Evolutionary conservation across 2,329 filamentous ascomycete genomes (phyloP).

Genomic region (Aspergillus versicolor): DNA sequence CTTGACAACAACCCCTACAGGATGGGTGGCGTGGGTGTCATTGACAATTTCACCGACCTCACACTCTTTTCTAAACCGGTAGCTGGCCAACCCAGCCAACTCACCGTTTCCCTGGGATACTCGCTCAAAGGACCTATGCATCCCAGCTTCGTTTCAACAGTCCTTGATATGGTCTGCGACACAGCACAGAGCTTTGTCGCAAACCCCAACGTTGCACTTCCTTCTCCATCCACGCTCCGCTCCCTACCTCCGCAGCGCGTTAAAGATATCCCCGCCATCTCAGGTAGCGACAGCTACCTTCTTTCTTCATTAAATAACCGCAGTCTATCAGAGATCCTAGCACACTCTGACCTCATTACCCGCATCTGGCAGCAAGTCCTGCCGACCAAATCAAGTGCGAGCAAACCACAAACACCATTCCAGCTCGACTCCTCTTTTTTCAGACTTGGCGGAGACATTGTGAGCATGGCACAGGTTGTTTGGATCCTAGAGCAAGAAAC

Average conservation of each 20-base stretch:
- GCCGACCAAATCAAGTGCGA: slow-evolving; percentile 21
- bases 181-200: slow-evolving; percentile 36
- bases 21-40: slow-evolving; percentile 39
- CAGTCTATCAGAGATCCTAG: slow-evolving; percentile 39
- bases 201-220: slow-evolving; percentile 34
- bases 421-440: slow-evolving; percentile 44
- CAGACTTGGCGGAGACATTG: slow-evolving; percentile 42
- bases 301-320: slow-evolving; percentile 37
- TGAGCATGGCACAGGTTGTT: slow-evolving; percentile 42
- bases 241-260: slow-evolving; percentile 33
- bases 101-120: slow-evolving; percentile 40
- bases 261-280: slow-evolving; percentile 24
- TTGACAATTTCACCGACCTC: slow-evolving; percentile 43
- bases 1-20: slow-evolving; percentile 40
- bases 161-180: slow-evolving; percentile 43
- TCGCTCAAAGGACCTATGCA: slow-evolving; percentile 37
- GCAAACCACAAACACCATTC: slow-evolving; percentile 22
- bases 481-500: slow-evolving; percentile 43
- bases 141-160: slow-evolving; percentile 32
- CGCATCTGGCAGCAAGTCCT: slow-evolving; percentile 43
- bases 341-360: slow-evolving; percentile 40
- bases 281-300: slow-evolving; percentile 28
- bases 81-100: slow-evolving; percentile 26
- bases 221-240: slow-evolving; percentile 33
- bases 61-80: slow-evolving; percentile 38